Conservation (phyloP, 257 asterid species). For the Nyctanthes arbortristis region DNA sequence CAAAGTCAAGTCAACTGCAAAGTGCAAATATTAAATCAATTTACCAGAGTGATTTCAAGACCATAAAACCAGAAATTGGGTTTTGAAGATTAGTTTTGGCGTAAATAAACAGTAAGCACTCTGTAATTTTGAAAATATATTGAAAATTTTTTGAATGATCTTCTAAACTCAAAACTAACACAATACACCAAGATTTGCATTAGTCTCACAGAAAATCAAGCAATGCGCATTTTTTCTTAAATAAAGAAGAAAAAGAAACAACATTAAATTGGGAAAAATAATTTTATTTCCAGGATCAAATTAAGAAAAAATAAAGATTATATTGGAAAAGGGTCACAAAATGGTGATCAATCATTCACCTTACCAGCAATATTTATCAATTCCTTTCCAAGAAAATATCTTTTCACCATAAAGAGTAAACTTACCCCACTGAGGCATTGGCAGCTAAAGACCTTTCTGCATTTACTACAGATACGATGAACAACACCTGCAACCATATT, state of each 20-base stretch:
- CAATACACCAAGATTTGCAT: background rate
- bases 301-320: too few relatives aligned
- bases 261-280: background rate
- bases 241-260: background rate
- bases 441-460: constrained; percentile 41
- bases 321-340: background rate
- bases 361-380: constrained; percentile 1
- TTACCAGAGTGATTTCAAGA: background rate
- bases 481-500: constrained; percentile 45
- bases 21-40: background rate
- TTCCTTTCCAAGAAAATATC: background rate
- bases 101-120: too few relatives aligned
- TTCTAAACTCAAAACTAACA: too few relatives aligned
- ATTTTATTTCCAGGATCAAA: background rate
- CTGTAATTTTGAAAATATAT: background rate
- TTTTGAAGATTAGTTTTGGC: background rate
- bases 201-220: background rate
- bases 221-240: background rate
- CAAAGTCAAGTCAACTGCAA: background rate
- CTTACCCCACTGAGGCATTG: constrained; percentile 50
- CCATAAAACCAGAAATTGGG: background rate
- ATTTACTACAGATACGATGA: constrained; percentile 32
- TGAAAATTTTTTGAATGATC: background rate
- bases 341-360: background rate
- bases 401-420: constrained; percentile 4